phyloP scores from a whole-genome alignment of 768 basidiomycete genomes.

The Russula ochroleuca region DNA sequence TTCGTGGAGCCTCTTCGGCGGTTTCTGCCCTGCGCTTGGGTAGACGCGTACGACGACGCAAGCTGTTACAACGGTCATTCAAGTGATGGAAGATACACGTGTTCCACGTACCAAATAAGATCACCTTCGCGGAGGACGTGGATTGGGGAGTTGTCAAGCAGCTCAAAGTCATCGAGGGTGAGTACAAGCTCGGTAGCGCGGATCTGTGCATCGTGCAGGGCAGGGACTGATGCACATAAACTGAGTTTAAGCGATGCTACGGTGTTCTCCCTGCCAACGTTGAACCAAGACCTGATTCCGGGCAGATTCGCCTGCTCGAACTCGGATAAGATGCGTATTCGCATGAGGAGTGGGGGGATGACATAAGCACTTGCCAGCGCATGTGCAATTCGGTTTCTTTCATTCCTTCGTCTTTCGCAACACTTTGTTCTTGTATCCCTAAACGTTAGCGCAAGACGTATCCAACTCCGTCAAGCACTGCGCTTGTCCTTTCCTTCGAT shows the following conservation, averaged over 20 bases:
- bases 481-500: neutral
- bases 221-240: slow-evolving; percentile 18
- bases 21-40: slow-evolving; percentile 16
- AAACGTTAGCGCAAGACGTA: neutral
- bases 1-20: slow-evolving; percentile 1
- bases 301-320: slow-evolving; percentile 19
- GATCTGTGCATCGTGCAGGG: slow-evolving; percentile 20
- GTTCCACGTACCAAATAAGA: slow-evolving; percentile 19
- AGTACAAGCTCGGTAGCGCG: slow-evolving; percentile 14
- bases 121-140: slow-evolving; percentile 26
- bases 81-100: neutral
- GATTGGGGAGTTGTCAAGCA: slow-evolving; percentile 19
- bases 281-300: slow-evolving; percentile 26
- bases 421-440: neutral
- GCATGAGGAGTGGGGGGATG: slow-evolving; percentile 17
- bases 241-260: slow-evolving; percentile 15
- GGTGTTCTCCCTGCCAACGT: slow-evolving; percentile 2
- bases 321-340: slow-evolving; percentile 23
- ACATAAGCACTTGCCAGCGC: slow-evolving; percentile 22
- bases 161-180: slow-evolving; percentile 27
- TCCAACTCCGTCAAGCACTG: neutral
- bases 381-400: neutral
- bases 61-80: neutral
- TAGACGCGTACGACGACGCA: slow-evolving; percentile 15
- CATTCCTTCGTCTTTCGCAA: neutral